Percentiles rank a stretch among this genome's conserved stretches.
phyloP scores from a whole-genome alignment of 2,329 filamentous ascomycete genomes.

The Aspergillus ustus region DNA sequence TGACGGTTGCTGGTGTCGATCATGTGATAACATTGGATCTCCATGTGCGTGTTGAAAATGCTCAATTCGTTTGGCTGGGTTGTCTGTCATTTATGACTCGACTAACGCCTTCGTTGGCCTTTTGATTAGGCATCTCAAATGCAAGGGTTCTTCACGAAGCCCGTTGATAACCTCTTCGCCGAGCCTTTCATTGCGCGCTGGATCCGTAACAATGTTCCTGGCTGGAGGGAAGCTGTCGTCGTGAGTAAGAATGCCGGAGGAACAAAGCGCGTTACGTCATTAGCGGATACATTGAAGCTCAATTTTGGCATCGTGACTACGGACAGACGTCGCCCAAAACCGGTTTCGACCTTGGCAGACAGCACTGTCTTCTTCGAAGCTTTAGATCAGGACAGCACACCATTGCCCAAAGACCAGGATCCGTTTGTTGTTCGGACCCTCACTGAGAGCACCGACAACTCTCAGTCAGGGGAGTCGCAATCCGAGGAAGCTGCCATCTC shows the following conservation, averaged over 20 bases:
- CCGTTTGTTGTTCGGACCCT: constrained; percentile 35
- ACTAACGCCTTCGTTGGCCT: constrained; percentile 25
- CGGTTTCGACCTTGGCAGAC: constrained; percentile 68
- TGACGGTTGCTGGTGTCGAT: constrained; percentile 91
- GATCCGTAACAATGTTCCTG: constrained; percentile 85
- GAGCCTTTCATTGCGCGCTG: constrained; percentile 94
- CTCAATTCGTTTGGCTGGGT: constrained; percentile 8
- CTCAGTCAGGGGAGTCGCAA: constrained; percentile 20
- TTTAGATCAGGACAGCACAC: constrained; percentile 50
- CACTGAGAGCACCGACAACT: constrained; percentile 21
- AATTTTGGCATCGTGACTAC: constrained; percentile 89
- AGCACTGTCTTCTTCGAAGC: constrained; percentile 78
- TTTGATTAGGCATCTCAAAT: constrained; percentile 76
- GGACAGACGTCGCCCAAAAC: constrained; percentile 58
- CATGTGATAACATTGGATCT: constrained; percentile 98
- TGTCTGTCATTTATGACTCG: constrained; percentile 10
- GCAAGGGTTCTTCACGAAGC: constrained; percentile 98
- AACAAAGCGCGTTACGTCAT: constrained; percentile 93
- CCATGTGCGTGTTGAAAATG: constrained; percentile 61
- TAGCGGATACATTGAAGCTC: constrained; percentile 93
- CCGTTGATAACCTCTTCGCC: constrained; percentile 95
- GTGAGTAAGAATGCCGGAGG: constrained; percentile 98
- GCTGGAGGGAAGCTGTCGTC: constrained; percentile 88
- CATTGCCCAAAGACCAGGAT: constrained; percentile 31
- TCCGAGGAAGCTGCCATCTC: constrained; percentile 27